A percentile compares a stretch with the other conserved stretches of the same genome.
phyloP scores from a whole-genome alignment of 805 yeast genomes.

The Wickerhamiella allomyrinae region DNA sequence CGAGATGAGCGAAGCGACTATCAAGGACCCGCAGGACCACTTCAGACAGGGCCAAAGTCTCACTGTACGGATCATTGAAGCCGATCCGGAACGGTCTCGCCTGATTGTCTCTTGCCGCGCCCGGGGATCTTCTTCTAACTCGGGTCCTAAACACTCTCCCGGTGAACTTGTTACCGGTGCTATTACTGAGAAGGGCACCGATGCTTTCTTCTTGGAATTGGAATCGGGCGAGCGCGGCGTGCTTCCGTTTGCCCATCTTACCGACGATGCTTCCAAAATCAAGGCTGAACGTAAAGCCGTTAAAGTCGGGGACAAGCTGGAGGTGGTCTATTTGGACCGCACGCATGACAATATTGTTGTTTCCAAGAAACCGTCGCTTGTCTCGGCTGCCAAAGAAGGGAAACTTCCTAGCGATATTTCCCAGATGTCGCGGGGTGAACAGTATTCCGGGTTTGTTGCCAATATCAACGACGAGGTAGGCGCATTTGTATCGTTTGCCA shows the following conservation, averaged over 20 bases:
- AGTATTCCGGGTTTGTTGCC: conserved; percentile 60
- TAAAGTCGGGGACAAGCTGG: conserved; percentile 43
- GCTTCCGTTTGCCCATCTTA: conserved; percentile 31
- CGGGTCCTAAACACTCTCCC: conserved; percentile 28
- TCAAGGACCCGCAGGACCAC: conserved; percentile 61
- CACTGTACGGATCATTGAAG: conserved; percentile 45
- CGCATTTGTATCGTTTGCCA: conserved; percentile 68
- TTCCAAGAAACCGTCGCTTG: conserved; percentile 50
- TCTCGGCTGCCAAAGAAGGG: conserved; percentile 43
- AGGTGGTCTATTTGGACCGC: conserved; percentile 55
- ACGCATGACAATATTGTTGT: conserved; percentile 44
- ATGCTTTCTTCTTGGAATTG: conserved; percentile 53
- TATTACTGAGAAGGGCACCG: conserved; percentile 63
- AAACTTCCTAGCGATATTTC: conserved; percentile 44
- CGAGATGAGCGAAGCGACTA: conserved; percentile 83
- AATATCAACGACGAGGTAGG: conserved; percentile 62
- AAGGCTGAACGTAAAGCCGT: conserved; percentile 59
- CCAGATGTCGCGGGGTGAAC: conserved; percentile 39
- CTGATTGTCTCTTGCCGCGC: conserved; percentile 57
- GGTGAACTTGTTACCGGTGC: conserved; percentile 7
- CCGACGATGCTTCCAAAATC: conserved; percentile 64
- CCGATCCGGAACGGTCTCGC: conserved; percentile 39
- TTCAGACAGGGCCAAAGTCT: conserved; percentile 77
- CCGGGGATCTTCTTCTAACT: conserved; percentile 19
- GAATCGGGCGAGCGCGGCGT: conserved; percentile 33